Percentiles rank a stretch among this genome's conserved stretches.
phyloP scores from a whole-genome alignment of 495 filamentous ascomycete species.

The Penicillium longicatenatum region DNA sequence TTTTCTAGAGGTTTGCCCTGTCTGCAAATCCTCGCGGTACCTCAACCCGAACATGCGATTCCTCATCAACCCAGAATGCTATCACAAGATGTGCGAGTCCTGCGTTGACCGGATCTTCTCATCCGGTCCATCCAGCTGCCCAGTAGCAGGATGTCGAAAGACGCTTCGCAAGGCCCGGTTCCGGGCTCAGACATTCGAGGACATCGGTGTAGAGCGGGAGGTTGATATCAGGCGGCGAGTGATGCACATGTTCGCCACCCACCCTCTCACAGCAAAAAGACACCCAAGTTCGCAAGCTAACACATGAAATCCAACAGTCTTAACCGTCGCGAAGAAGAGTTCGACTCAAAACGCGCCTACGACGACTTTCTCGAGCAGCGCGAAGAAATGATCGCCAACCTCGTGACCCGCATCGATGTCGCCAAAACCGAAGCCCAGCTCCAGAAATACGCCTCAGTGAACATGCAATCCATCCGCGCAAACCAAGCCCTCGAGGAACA shows the following conservation, averaged over 20 bases:
- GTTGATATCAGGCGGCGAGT: conserved; percentile 87
- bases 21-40: conserved; percentile 95
- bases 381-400: conserved; percentile 85
- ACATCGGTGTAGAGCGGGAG: conserved; percentile 88
- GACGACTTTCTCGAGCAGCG: conserved; percentile 96
- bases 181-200: conserved; percentile 84
- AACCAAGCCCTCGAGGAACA: conserved; percentile 56
- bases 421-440: conserved; percentile 71
- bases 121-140: conserved; percentile 85
- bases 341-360: conserved; percentile 74
- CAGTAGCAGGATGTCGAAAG: conserved; percentile 79
- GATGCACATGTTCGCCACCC: conserved; percentile 58
- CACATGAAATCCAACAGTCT: conserved; percentile 48
- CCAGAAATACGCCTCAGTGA: conserved; percentile 64
- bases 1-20: conserved; percentile 81
- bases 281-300: neutral
- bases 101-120: conserved; percentile 96
- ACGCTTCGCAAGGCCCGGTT: conserved; percentile 86
- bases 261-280: neutral
- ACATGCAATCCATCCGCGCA: conserved; percentile 58
- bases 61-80: conserved; percentile 96
- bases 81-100: conserved; percentile 95
- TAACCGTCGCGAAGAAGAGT: conserved; percentile 89
- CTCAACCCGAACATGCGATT: conserved; percentile 92
- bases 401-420: conserved; percentile 71